Percentiles rank a stretch among this genome's conserved stretches.
Conservation (phyloP, 1,139 yeast genomes). For the Yamadazyma diospyri region DNA sequence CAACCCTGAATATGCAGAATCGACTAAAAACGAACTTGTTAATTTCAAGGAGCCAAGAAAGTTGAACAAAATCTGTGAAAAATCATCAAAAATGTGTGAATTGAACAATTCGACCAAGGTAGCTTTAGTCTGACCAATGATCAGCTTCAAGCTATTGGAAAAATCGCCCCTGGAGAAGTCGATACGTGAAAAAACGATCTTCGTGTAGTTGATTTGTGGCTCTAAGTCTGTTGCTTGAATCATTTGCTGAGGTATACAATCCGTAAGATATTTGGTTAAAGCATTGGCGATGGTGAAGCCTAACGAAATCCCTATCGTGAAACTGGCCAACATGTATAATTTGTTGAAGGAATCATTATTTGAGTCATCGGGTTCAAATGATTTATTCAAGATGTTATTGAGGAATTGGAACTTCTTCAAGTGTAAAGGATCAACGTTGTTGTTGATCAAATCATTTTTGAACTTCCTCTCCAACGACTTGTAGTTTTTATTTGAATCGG, state of each 20-base stretch:
- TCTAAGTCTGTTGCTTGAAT: background rate
- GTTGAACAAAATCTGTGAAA: slow-evolving; percentile 6
- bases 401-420: slow-evolving; percentile 19
- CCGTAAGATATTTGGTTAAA: slow-evolving; percentile 11
- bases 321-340: slow-evolving; percentile 23
- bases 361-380: background rate
- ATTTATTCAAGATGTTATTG: slow-evolving; percentile 5
- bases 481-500: slow-evolving; percentile 24
- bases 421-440: slow-evolving; percentile 32
- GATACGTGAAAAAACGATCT: too few species aligned
- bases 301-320: slow-evolving; percentile 34
- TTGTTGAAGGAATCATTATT: slow-evolving; percentile 3
- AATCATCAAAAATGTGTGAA: slow-evolving; percentile 7
- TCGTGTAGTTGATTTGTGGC: background rate
- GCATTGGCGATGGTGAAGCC: slow-evolving; percentile 30
- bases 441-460: slow-evolving; percentile 25
- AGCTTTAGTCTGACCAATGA: slow-evolving; percentile 2
- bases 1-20: slow-evolving; percentile 24
- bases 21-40: slow-evolving; percentile 22
- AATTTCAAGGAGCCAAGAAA: slow-evolving; percentile 9
- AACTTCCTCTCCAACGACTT: slow-evolving; percentile 29
- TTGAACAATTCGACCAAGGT: slow-evolving; percentile 1
- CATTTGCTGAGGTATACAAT: background rate
- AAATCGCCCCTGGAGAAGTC: background rate
- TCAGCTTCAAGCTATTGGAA: background rate